Conservation (phyloP, 495 filamentous ascomycete species). For the Talaromyces ruber region DNA sequence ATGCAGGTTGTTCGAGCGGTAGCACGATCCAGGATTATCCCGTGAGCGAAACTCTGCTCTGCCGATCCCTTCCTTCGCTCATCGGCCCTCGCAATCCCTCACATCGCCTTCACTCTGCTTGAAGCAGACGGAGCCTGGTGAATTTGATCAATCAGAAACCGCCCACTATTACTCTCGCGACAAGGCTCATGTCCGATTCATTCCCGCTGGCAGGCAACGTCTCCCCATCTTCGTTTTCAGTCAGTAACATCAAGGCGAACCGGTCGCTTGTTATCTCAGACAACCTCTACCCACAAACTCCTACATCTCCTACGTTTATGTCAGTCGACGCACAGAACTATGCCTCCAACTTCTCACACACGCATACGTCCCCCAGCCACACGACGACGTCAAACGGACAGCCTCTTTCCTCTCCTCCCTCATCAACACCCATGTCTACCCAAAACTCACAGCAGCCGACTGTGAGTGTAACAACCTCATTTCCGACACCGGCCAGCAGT, state of each 20-base stretch:
- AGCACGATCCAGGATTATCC: slow-evolving; percentile 1
- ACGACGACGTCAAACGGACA: slow-evolving; percentile 30
- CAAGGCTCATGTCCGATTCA: slow-evolving; percentile 37
- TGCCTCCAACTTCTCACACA: slow-evolving; percentile 37
- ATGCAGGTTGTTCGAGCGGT: slow-evolving; percentile 4
- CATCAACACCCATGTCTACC: slow-evolving; percentile 38
- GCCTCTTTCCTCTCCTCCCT: slow-evolving; percentile 34
- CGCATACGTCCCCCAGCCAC: slow-evolving; percentile 34
- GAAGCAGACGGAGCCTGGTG: background rate
- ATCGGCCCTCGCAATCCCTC: slow-evolving; percentile 3
- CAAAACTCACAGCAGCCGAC: slow-evolving; percentile 36
- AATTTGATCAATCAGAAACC: background rate
- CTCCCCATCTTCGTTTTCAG: slow-evolving; percentile 37
- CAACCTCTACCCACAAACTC: slow-evolving; percentile 35
- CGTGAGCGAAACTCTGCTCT: slow-evolving; percentile 7
- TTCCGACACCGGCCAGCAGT: slow-evolving; percentile 39
- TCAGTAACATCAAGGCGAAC: slow-evolving; percentile 31
- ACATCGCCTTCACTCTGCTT: background rate
- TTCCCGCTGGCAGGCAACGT: slow-evolving; percentile 27
- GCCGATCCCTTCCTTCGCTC: slow-evolving; percentile 1
- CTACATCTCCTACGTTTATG: slow-evolving; percentile 46
- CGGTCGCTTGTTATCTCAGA: slow-evolving; percentile 18
- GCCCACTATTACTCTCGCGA: slow-evolving; percentile 1
- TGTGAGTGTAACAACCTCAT: slow-evolving; percentile 32
- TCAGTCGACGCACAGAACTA: slow-evolving; percentile 41